phyloP scores from a whole-genome alignment of 2,329 filamentous ascomycete genomes.

The Cladosporium cucumerinum region DNA sequence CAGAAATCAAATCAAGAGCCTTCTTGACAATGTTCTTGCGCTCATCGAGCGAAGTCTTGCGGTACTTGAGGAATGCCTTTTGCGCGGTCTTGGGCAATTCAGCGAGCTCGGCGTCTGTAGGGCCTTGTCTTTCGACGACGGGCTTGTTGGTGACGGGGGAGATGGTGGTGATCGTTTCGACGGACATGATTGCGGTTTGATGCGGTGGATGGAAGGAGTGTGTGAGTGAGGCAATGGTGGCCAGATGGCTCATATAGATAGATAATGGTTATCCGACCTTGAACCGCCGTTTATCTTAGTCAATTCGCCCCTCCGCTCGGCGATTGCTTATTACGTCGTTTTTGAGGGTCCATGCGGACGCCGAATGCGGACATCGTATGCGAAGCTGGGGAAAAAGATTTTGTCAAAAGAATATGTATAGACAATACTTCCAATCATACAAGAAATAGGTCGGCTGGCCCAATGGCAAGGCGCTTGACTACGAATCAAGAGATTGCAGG shows the following conservation, averaged over 20 bases:
- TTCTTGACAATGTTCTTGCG: slow-evolving; percentile 78
- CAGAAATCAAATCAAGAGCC: slow-evolving; percentile 67
- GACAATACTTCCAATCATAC: too few species aligned
- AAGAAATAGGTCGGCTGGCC: slow-evolving; percentile 38
- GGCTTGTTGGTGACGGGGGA: slow-evolving; percentile 86
- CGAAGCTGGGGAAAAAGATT: background rate
- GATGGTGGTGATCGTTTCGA: slow-evolving; percentile 69
- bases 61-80: slow-evolving; percentile 72
- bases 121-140: slow-evolving; percentile 73
- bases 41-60: slow-evolving; percentile 69
- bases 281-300: background rate
- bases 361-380: background rate
- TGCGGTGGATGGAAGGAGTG: background rate
- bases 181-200: slow-evolving; percentile 42
- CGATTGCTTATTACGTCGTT: slow-evolving; percentile 7
- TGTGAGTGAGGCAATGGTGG: background rate
- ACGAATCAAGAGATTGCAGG: slow-evolving; percentile 34
- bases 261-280: background rate
- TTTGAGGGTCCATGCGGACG: background rate
- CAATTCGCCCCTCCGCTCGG: slow-evolving; percentile 1
- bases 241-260: background rate
- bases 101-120: slow-evolving; percentile 66
- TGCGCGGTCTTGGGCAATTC: slow-evolving; percentile 68
- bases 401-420: too few species aligned
- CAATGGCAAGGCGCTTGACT: slow-evolving; percentile 59